Conservation (phyloP, 495 filamentous ascomycete species). For the Penicillium coprophilum region DNA sequence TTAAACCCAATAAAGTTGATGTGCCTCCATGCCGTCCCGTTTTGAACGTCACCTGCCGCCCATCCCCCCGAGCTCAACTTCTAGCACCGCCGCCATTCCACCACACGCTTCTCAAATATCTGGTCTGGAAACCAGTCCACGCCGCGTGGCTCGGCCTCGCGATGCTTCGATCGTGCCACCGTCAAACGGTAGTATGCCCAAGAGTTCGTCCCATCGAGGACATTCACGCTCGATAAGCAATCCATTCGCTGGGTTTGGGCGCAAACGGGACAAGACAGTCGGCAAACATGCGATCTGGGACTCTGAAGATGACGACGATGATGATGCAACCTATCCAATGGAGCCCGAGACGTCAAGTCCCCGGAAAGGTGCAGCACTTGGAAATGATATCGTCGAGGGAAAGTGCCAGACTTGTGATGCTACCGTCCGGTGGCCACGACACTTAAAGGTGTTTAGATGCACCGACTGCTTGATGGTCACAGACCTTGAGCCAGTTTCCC, state of each 20-base stretch:
- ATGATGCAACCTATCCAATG: conserved; percentile 30
- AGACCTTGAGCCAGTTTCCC: conserved; percentile 60
- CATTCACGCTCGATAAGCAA: conserved; percentile 77
- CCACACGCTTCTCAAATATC: conserved; percentile 18
- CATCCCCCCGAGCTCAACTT: conserved; percentile 30
- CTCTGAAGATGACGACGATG: conserved; percentile 46
- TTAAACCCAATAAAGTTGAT: conserved; percentile 20
- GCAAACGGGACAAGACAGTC: conserved; percentile 46
- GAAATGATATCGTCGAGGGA: conserved; percentile 57
- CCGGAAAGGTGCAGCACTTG: conserved; percentile 33
- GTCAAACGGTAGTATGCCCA: conserved; percentile 23
- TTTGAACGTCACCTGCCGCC: conserved; percentile 37
- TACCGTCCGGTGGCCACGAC: conserved; percentile 77
- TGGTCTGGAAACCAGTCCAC: conserved; percentile 20
- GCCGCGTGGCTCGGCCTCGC: conserved; percentile 27
- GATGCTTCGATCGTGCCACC: conserved; percentile 33
- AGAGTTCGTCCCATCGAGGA: conserved; percentile 33
- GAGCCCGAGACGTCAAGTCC: conserved; percentile 32
- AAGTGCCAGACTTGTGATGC: conserved; percentile 83
- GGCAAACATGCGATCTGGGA: conserved; percentile 36
- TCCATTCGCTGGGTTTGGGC: conserved; percentile 57
- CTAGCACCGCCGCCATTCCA: conserved; percentile 21
- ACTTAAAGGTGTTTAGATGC: conserved; percentile 75
- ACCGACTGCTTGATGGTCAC: conserved; percentile 85
- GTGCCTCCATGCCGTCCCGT: conserved; percentile 45